Percentiles rank a stretch among this genome's conserved stretches.
Conservation (phyloP, 2,329 filamentous ascomycete genomes). For the Alternaria gansuensis region DNA sequence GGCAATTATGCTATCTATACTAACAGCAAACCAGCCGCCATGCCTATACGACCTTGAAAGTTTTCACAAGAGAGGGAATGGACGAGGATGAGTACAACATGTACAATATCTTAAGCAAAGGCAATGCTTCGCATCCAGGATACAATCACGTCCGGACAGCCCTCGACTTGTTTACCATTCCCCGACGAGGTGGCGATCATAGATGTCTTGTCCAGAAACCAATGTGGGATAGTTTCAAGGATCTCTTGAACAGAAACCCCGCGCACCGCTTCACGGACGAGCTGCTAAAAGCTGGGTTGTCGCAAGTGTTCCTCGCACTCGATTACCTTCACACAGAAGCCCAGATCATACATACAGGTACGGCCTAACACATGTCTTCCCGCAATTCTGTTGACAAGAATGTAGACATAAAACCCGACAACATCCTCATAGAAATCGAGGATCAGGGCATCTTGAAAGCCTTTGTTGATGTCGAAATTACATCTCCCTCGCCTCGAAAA, state of each 20-base stretch:
- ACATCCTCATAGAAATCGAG: conserved; percentile 53
- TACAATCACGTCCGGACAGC: conserved; percentile 42
- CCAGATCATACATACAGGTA: conserved; percentile 58
- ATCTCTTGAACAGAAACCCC: conserved; percentile 53
- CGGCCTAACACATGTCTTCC: conserved; percentile 1
- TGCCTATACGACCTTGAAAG: conserved; percentile 22
- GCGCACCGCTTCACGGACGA: conserved; percentile 50
- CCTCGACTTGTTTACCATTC: conserved; percentile 45
- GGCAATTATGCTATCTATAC: conserved; percentile 4
- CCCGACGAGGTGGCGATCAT: conserved; percentile 44
- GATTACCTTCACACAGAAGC: conserved; percentile 56
- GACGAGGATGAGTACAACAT: conserved; percentile 19
- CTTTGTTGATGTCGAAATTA: conserved; percentile 50
- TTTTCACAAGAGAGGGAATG: conserved; percentile 16
- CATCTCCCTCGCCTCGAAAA: conserved; percentile 53
- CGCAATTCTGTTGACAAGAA: conserved; percentile 6
- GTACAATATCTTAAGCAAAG: conserved; percentile 21
- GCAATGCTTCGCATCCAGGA: conserved; percentile 39
- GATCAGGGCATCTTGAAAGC: conserved; percentile 48
- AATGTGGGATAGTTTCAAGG: conserved; percentile 55
- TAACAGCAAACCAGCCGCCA: conserved; percentile 11
- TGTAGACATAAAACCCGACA: conserved; percentile 57
- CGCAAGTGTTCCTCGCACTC: conserved; percentile 53
- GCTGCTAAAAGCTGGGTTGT: conserved; percentile 52
- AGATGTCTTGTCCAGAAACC: conserved; percentile 52